A percentile compares a stretch with the other conserved stretches of the same genome.
phyloP scores from a whole-genome alignment of 129 eudicot species.

The Dittrichia graveolens region DNA sequence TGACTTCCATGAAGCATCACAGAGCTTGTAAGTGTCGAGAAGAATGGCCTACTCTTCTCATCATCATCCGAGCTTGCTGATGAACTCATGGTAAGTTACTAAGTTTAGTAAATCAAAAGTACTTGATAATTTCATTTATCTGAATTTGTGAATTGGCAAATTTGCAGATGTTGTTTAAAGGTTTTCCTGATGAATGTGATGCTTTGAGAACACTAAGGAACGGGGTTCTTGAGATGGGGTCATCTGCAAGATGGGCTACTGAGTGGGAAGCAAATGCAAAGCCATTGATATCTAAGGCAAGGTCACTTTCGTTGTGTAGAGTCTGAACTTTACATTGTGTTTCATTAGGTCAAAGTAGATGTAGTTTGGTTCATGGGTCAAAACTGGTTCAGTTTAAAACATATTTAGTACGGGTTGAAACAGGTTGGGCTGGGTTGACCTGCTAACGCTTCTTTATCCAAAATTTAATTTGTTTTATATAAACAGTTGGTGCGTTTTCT shows the following conservation, averaged over 20 bases:
- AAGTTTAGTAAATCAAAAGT: slow-evolving; percentile 10
- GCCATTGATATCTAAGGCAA: slow-evolving; percentile 80
- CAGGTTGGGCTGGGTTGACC: not conserved
- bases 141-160: not conserved
- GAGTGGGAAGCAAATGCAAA: slow-evolving; percentile 91
- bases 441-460: not conserved
- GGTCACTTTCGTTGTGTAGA: slow-evolving; percentile 19
- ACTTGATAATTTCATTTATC: not conserved
- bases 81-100: slow-evolving; percentile 88
- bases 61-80: slow-evolving; percentile 92
- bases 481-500: not conserved
- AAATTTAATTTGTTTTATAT: not conserved
- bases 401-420: not conserved
- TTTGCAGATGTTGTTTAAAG: slow-evolving; percentile 84
- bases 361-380: not conserved
- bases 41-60: slow-evolving; percentile 85
- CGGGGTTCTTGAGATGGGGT: slow-evolving; percentile 61
- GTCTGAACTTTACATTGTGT: too few relatives aligned
- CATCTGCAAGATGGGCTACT: slow-evolving; percentile 79
- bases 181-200: slow-evolving; percentile 70
- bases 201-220: slow-evolving; percentile 54
- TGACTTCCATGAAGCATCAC: slow-evolving; percentile 55
- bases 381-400: not conserved
- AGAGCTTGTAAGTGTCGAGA: slow-evolving; percentile 86
- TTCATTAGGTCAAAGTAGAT: not conserved